Evolutionary conservation across 2,329 filamentous ascomycete genomes (phyloP).

Genomic region (Diaporthe citri): DNA sequence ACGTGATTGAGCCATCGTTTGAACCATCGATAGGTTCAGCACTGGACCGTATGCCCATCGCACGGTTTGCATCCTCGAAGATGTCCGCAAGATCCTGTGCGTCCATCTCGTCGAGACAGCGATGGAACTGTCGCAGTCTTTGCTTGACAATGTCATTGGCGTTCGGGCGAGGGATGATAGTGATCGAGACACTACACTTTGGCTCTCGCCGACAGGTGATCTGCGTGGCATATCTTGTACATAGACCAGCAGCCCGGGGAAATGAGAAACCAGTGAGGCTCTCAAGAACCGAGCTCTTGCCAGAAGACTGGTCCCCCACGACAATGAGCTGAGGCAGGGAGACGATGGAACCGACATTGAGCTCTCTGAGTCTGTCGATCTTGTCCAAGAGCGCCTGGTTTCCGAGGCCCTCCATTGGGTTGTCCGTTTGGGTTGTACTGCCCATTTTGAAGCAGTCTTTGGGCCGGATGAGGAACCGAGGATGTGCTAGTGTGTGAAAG

Average conservation of each 20-base stretch:
- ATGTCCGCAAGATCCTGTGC: slow-evolving; percentile 52
- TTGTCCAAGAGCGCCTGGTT: slow-evolving; percentile 44
- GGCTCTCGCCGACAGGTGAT: slow-evolving; percentile 58
- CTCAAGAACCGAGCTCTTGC: slow-evolving; percentile 87
- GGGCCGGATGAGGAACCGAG: not conserved
- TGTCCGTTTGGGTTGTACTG: not conserved
- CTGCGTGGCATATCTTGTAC: slow-evolving; percentile 63
- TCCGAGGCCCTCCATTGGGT: slow-evolving; percentile 37
- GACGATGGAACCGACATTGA: slow-evolving; percentile 45
- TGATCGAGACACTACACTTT: slow-evolving; percentile 52
- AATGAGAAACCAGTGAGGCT: slow-evolving; percentile 66
- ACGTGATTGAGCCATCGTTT: slow-evolving; percentile 47
- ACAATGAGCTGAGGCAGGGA: slow-evolving; percentile 76
- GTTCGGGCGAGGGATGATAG: slow-evolving; percentile 54
- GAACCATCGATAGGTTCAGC: slow-evolving; percentile 29
- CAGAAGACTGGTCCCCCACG: slow-evolving; percentile 87
- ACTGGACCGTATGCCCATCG: slow-evolving; percentile 57
- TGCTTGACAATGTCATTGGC: slow-evolving; percentile 42
- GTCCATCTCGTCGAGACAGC: slow-evolving; percentile 53
- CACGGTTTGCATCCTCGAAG: slow-evolving; percentile 57
- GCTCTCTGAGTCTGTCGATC: slow-evolving; percentile 46
- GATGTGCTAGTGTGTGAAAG: not conserved
- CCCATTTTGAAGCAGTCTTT: not conserved
- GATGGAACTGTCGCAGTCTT: slow-evolving; percentile 47
- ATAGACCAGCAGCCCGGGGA: slow-evolving; percentile 57